Base-by-base conservation (phyloP, 129 eudicot species). In the Flaveria bidentis region DNA sequence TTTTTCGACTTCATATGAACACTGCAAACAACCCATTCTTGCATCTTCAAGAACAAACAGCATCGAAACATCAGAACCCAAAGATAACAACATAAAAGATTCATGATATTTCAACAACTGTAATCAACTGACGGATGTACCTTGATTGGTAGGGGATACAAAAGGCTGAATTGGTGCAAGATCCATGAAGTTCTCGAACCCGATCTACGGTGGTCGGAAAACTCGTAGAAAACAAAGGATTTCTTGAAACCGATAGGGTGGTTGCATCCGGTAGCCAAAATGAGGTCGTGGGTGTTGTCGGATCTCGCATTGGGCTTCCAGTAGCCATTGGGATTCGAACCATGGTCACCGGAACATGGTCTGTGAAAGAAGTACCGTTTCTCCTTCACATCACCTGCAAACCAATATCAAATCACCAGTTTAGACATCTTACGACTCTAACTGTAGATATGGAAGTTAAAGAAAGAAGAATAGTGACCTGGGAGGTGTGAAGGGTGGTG, bases 221-320 rank as follows among this genome's bases (percentile, higher is more conserved):
- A 52, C 23, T 76, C 12, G 44, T 52, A 53, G 47, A 76, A 76
- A 20, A 52, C 80, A 67, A 76, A 67, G 1, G 57, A 33, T 76
- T 76, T 76, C 46, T 67, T 76, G 74, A 66, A 76, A 16, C 80
- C 80, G 18, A 76, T 76, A 18, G 80, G 80, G 39, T 67, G 80
- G 74, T 76, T 76, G 41, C 80, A 76, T 2, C 80, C 80, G 2
- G 74, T 41, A 7, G 74, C 80, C 41, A 76, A 66, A 76, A 76
- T 76, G 18, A 76, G 73, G 26, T 53, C 42, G 52, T 76, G 73
- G 51, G 65, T 55, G 63, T 52, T 58, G 1, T 46, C 69, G 7
- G 60, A 58, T 9, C 13, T 76, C 2, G 18, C 9, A 33, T 10
- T 50, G 20, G 80, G 80, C 66, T 66, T 76, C 80, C 80, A 76